Base-by-base conservation (phyloP, 2,329 filamentous ascomycete species). In the Hansfordia pulvinata region DNA sequence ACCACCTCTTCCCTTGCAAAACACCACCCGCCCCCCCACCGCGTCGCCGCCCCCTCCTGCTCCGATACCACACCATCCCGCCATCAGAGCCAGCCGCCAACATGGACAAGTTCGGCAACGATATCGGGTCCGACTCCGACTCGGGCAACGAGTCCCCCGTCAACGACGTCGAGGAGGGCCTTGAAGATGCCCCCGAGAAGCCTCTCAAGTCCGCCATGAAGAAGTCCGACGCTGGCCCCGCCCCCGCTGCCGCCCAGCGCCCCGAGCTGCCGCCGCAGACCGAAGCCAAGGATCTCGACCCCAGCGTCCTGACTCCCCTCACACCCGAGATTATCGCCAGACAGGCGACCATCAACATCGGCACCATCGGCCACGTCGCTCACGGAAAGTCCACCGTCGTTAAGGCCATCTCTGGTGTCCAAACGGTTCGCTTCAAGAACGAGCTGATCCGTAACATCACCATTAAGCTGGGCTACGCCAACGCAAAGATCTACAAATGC, bases 361-460 rank as follows among this genome's bases (percentile, higher is more conserved):
- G 88, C 39, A 94, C 90, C 35, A 96, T 98, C 56, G 88, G 88
- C 30, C 90, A 96, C 56, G 88, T 96, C 67, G 90, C 90, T 50
- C 88, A 96, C 79, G 88, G 88, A 52, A 96, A 96, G 58, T 93
- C 84, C 35, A 98, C 90, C 13, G 90, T 98, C 26, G 90, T 98
- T 46, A 98, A 98, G 69, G 90, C 90, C 46, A 96, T 98, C 46
- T 96, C 90, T 2, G 90, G 90, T 36, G 90, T 98, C 37, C 90
- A 98, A 69, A 98, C 90, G 11, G 90, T 98, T 50, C 76, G 90
- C 43, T 98, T 98, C 70, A 98, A 98, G 79, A 98, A 96, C 64
- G 90, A 98, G 62, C 64, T 94, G 60, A 92, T 96, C 62, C 73
- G 90, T 50, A 98, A 98, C 58, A 98, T 98, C 50, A 98, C 90